Evolutionary conservation across 331 rosid species (phyloP).

Genomic region (Rosa hybrid): DNA sequence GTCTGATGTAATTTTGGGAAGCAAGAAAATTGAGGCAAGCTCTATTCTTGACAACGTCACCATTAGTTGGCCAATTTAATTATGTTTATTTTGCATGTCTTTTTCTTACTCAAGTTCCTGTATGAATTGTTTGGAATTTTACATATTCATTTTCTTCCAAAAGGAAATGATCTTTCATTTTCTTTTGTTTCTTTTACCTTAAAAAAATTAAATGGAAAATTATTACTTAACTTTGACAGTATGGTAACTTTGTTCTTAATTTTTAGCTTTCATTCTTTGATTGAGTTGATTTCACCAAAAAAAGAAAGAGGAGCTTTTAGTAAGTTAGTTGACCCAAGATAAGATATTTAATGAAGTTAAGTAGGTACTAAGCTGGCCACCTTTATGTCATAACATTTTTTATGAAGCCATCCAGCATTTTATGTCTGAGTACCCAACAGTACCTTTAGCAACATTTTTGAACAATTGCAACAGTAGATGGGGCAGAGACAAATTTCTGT

Average conservation of each 20-base stretch:
- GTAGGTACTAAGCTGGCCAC: neutral
- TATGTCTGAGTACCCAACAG: neutral
- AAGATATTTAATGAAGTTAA: neutral
- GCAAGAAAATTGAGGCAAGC: constrained; percentile 75
- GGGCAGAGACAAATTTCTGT: neutral
- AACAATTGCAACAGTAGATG: neutral
- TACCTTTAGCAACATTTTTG: neutral
- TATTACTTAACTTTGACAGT: neutral
- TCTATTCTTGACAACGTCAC: constrained; percentile 10
- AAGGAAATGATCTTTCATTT: neutral
- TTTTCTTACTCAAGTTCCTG: neutral
- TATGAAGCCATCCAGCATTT: neutral
- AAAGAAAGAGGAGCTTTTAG: neutral
- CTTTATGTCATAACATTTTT: neutral
- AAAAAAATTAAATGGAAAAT: neutral
- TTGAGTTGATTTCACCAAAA: neutral
- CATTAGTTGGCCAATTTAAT: neutral
- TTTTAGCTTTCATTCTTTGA: neutral
- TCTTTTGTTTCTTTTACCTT: neutral
- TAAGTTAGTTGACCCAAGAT: neutral
- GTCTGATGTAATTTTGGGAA: constrained; percentile 77
- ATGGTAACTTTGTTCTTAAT: neutral
- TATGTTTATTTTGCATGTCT: neutral
- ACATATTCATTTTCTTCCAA: neutral
- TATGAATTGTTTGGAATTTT: neutral